Evolutionary conservation across 306 rosid genomes (phyloP).

Genomic region (Ormosia emarginata): DNA sequence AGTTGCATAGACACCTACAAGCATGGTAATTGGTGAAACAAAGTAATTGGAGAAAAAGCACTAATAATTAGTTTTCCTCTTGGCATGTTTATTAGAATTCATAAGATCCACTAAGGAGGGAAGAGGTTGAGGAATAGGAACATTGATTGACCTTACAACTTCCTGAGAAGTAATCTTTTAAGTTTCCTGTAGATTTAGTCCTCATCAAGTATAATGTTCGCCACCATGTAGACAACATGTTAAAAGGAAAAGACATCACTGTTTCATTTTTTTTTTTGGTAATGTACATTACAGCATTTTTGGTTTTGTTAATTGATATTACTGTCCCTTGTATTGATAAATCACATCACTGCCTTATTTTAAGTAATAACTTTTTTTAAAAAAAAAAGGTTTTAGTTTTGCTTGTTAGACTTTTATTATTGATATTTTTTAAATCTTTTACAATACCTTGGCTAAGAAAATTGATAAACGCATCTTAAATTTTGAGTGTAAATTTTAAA

Average conservation of each 20-base stretch:
- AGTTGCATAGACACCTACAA: neutral
- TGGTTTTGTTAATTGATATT: neutral
- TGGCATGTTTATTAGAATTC: conserved; percentile 52
- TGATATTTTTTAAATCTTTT: neutral
- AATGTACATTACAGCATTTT: neutral
- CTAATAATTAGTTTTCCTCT: conserved; percentile 36
- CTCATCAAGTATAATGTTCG: no score
- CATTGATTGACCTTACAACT: conserved; percentile 63
- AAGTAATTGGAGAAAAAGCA: neutral
- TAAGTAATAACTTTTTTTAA: neutral
- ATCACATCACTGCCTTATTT: no score
- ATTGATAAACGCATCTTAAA: neutral
- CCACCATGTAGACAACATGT: neutral
- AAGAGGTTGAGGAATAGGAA: conserved; percentile 74
- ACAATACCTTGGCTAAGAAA: neutral
- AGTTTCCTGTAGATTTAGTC: conserved; percentile 1
- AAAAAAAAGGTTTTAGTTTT: neutral
- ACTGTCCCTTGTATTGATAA: neutral
- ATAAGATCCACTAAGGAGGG: conserved; percentile 61
- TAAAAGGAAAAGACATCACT: neutral
- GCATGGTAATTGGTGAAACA: neutral
- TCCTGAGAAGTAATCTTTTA: conserved; percentile 34
- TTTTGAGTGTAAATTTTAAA: neutral
- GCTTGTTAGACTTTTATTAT: neutral
- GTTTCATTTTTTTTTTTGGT: neutral